Conservation (phyloP, 2,329 filamentous ascomycete species). For the Xylariaceae sp. region DNA sequence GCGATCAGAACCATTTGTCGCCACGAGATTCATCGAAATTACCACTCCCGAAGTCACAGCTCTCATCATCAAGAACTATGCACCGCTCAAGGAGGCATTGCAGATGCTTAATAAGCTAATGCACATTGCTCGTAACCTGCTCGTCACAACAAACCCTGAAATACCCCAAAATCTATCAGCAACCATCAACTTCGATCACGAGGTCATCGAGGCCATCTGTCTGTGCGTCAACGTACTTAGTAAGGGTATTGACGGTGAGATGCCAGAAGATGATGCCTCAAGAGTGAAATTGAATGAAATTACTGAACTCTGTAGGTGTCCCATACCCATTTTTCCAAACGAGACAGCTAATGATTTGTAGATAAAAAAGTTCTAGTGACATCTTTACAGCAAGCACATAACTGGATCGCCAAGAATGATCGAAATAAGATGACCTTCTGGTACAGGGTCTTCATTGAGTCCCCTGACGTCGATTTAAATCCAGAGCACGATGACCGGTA, state of each 20-base stretch:
- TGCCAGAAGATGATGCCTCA: slow-evolving; percentile 62
- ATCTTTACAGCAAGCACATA: slow-evolving; percentile 70
- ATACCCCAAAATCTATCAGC: slow-evolving; percentile 71
- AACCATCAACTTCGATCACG: slow-evolving; percentile 69
- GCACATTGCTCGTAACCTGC: slow-evolving; percentile 69
- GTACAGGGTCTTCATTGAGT: slow-evolving; percentile 69
- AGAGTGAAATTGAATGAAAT: slow-evolving; percentile 66
- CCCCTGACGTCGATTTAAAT: slow-evolving; percentile 53
- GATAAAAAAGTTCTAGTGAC: slow-evolving; percentile 72
- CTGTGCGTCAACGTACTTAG: slow-evolving; percentile 71
- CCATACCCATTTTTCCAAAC: neutral
- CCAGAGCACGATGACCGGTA: slow-evolving; percentile 55
- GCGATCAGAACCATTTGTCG: slow-evolving; percentile 59
- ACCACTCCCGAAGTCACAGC: slow-evolving; percentile 68
- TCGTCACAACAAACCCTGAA: slow-evolving; percentile 69
- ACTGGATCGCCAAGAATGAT: slow-evolving; percentile 73
- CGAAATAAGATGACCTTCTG: slow-evolving; percentile 75
- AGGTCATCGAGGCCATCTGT: slow-evolving; percentile 70
- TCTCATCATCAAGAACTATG: slow-evolving; percentile 68
- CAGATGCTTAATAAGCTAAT: slow-evolving; percentile 70
- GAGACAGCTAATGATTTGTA: slow-evolving; percentile 39
- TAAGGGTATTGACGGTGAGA: slow-evolving; percentile 71
- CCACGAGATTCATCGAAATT: slow-evolving; percentile 58
- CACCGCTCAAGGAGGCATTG: slow-evolving; percentile 65
- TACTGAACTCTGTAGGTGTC: slow-evolving; percentile 65